Conservation (phyloP, 345 rosid species). For the Salix brachista region DNA sequence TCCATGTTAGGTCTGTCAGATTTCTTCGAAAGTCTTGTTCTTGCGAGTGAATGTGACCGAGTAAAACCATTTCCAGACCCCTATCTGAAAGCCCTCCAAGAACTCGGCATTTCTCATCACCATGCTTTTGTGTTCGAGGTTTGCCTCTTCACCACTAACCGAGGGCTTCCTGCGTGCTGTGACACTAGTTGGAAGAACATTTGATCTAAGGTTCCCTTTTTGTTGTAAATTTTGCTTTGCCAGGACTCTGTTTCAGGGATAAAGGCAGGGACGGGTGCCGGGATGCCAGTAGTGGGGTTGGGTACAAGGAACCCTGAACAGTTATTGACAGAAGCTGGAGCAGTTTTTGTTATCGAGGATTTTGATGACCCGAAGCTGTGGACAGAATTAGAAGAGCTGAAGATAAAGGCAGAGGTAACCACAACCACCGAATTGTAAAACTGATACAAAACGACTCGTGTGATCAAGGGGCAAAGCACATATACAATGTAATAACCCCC, state of each 20-base stretch:
- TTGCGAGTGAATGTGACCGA: constrained; percentile 69
- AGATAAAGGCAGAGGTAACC: constrained; percentile 26
- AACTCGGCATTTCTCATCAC: constrained; percentile 73
- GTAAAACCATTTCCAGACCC: constrained; percentile 86
- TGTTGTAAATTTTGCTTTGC: neutral
- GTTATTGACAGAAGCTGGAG: constrained; percentile 59
- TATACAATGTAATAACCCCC: neutral
- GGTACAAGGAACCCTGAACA: constrained; percentile 69
- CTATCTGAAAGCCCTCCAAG: constrained; percentile 74
- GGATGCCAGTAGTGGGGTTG: constrained; percentile 78
- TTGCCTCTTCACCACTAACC: neutral
- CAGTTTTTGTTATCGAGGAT: constrained; percentile 61
- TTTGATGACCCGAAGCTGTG: constrained; percentile 73
- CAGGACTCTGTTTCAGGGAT: constrained; percentile 89
- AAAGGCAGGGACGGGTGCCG: constrained; percentile 90
- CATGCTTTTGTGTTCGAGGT: constrained; percentile 80
- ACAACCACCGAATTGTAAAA: neutral
- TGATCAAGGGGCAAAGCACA: neutral
- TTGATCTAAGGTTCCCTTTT: neutral
- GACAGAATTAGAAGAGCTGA: constrained; percentile 72
- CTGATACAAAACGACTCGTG: neutral
- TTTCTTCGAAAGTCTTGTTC: constrained; percentile 68
- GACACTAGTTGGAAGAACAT: neutral
- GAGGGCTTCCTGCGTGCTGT: neutral
- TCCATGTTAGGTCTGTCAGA: constrained; percentile 64